Evolutionary conservation across 495 filamentous ascomycete genomes (phyloP).

Genomic region (Annulohypoxylon maeteangense): DNA sequence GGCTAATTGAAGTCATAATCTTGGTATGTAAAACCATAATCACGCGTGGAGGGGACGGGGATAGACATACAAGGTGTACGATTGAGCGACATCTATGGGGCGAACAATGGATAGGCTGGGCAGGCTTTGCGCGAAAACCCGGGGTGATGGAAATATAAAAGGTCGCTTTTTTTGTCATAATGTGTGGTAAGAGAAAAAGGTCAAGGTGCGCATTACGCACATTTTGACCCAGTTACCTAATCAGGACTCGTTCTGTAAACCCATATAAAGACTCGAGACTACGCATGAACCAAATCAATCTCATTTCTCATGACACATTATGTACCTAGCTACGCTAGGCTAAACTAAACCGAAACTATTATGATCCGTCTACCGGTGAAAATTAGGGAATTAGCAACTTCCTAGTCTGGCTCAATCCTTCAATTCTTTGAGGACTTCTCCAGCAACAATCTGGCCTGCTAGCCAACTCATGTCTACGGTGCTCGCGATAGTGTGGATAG

Average conservation of each 20-base stretch:
- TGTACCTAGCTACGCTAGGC: not conserved
- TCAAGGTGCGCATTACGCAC: not conserved
- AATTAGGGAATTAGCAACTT: not conserved
- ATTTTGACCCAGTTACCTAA: conserved; percentile 8
- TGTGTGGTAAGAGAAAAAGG: conserved; percentile 11
- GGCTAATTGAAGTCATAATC: conserved; percentile 10
- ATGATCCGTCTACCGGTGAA: not conserved
- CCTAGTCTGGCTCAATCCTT: not conserved
- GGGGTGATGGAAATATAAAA: conserved; percentile 22
- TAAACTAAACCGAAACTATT: not conserved
- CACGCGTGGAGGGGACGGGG: not conserved
- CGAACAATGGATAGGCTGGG: conserved; percentile 39
- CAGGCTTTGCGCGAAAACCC: conserved; percentile 23
- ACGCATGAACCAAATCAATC: conserved; percentile 27
- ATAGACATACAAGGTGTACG: conserved; percentile 29
- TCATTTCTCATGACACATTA: conserved; percentile 20
- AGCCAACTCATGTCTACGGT: conserved; percentile 45
- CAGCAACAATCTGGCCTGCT: conserved; percentile 41
- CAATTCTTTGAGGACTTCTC: conserved; percentile 35
- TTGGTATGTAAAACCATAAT: conserved; percentile 36
- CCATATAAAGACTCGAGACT: conserved; percentile 22
- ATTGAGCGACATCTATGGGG: conserved; percentile 33
- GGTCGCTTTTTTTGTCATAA: conserved; percentile 34
- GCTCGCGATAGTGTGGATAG: conserved; percentile 35
- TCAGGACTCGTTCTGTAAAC: conserved; percentile 29